Conservation (phyloP, 1,139 yeast genomes). For the Suhomyces taliae region DNA sequence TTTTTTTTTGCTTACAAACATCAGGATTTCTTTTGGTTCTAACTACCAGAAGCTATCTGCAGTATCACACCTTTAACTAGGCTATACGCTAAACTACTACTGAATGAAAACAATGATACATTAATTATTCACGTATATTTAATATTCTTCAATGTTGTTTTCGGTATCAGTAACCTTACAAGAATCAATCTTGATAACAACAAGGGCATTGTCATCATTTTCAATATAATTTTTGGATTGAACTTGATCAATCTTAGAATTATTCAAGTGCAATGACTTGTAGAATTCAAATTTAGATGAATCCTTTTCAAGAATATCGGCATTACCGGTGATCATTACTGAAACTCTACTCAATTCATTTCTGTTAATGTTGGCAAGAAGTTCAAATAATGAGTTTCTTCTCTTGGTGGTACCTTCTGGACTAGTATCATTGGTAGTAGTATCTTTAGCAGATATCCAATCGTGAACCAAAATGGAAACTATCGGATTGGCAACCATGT, state of each 20-base stretch:
- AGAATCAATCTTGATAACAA: slow-evolving; percentile 60
- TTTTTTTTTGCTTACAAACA: slow-evolving; percentile 12
- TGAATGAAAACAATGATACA: not conserved
- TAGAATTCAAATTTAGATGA: slow-evolving; percentile 53
- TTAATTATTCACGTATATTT: slow-evolving; percentile 5
- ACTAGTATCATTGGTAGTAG: slow-evolving; percentile 12
- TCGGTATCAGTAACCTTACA: slow-evolving; percentile 83
- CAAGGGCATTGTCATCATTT: slow-evolving; percentile 59
- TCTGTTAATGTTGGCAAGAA: slow-evolving; percentile 72
- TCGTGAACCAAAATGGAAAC: slow-evolving; percentile 85
- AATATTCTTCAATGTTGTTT: slow-evolving; percentile 58
- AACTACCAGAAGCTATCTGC: too few relatives aligned
- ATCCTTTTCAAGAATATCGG: slow-evolving; percentile 49
- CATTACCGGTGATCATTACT: slow-evolving; percentile 74
- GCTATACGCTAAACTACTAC: not conserved
- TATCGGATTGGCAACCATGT: slow-evolving; percentile 64
- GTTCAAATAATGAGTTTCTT: slow-evolving; percentile 53
- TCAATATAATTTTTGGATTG: slow-evolving; percentile 54
- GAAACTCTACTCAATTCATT: slow-evolving; percentile 73
- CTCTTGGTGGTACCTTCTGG: slow-evolving; percentile 24
- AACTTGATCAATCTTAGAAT: slow-evolving; percentile 66
- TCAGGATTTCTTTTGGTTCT: not conserved
- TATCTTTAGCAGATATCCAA: slow-evolving; percentile 64
- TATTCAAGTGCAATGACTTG: slow-evolving; percentile 58
- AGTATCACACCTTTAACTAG: too few relatives aligned